Evolutionary conservation across 352 stramenopile genomes (phyloP).

Genomic region (Phytophthora macrochlamydospora): DNA sequence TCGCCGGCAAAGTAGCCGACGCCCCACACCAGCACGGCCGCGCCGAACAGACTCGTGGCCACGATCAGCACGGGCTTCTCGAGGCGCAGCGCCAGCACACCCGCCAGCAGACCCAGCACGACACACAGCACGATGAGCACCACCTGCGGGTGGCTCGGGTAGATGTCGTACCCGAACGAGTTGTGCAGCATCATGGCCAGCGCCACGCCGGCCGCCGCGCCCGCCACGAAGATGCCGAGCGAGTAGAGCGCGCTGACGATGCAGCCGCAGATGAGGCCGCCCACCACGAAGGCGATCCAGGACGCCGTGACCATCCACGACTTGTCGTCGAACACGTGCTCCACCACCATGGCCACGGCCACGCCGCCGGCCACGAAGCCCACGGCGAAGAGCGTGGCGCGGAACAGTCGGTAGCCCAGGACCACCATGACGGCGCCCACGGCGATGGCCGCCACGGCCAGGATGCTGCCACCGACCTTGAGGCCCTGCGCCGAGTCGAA

Average conservation of each 20-base stretch:
- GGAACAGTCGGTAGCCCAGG: constrained; percentile 72
- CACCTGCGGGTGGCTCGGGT: constrained; percentile 50
- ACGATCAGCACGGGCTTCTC: constrained; percentile 61
- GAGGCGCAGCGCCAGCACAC: constrained; percentile 48
- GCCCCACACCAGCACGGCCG: constrained; percentile 56
- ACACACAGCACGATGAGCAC: constrained; percentile 54
- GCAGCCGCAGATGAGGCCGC: constrained; percentile 48
- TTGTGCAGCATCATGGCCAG: constrained; percentile 58
- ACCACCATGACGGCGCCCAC: constrained; percentile 31
- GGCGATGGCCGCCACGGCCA: constrained; percentile 40
- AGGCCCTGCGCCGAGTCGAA: constrained; percentile 46
- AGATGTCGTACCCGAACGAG: constrained; percentile 60
- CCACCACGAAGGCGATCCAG: constrained; percentile 63
- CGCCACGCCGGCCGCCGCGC: constrained; percentile 52
- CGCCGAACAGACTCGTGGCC: constrained; percentile 57
- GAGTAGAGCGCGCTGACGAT: constrained; percentile 57
- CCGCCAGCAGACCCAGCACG: constrained; percentile 42
- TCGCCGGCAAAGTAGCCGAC: constrained; percentile 69
- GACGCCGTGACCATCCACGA: constrained; percentile 59
- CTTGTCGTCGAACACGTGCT: constrained; percentile 47
- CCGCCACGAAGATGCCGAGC: constrained; percentile 59
- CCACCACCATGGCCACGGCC: constrained; percentile 38
- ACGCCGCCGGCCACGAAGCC: constrained; percentile 61
- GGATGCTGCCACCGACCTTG: constrained; percentile 40
- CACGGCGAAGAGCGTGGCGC: constrained; percentile 52